A percentile compares a stretch with the other conserved stretches of the same genome.
phyloP scores from a whole-genome alignment of 768 basidiomycete species.

The Calocybe cyanea region DNA sequence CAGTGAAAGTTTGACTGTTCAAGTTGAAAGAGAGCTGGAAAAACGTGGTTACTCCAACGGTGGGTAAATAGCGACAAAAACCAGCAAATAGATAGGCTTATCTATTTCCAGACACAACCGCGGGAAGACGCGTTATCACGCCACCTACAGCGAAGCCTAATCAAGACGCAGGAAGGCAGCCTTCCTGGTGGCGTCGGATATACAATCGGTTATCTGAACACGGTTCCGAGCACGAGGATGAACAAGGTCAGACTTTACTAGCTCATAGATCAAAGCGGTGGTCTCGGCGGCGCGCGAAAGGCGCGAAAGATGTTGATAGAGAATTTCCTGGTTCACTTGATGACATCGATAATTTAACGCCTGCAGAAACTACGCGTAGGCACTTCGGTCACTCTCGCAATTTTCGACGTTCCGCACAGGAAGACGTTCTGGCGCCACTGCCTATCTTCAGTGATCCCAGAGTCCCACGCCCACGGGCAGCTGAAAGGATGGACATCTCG shows the following conservation, averaged over 20 bases:
- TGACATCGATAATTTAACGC: conserved; percentile 38
- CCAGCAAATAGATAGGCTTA: not conserved
- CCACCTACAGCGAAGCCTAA: conserved; percentile 11
- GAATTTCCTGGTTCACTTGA: conserved; percentile 17
- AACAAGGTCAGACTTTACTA: conserved; percentile 10
- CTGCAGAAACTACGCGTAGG: conserved; percentile 22
- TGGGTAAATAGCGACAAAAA: conserved; percentile 15
- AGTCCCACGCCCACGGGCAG: no score
- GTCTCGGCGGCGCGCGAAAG: conserved; percentile 4
- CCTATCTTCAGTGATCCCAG: conserved; percentile 5
- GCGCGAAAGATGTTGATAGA: conserved; percentile 5
- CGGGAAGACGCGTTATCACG: conserved; percentile 1
- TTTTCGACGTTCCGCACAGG: not conserved
- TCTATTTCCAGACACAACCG: conserved; percentile 2
- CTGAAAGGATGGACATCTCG: no score
- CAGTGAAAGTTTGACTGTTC: conserved; percentile 49
- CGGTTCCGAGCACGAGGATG: conserved; percentile 26
- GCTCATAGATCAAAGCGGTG: conserved; percentile 10
- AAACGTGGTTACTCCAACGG: conserved; percentile 41
- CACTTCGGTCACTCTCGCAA: conserved; percentile 14
- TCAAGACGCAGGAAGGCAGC: conserved; percentile 25
- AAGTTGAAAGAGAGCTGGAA: conserved; percentile 51
- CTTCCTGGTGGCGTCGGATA: conserved; percentile 56
- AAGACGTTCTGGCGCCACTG: conserved; percentile 14
- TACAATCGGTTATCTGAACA: conserved; percentile 50